These are phyloP conservation scores for Malus sieversii DNA, from an alignment of 306 rosid species.

Conservation along the genomic window DNA sequence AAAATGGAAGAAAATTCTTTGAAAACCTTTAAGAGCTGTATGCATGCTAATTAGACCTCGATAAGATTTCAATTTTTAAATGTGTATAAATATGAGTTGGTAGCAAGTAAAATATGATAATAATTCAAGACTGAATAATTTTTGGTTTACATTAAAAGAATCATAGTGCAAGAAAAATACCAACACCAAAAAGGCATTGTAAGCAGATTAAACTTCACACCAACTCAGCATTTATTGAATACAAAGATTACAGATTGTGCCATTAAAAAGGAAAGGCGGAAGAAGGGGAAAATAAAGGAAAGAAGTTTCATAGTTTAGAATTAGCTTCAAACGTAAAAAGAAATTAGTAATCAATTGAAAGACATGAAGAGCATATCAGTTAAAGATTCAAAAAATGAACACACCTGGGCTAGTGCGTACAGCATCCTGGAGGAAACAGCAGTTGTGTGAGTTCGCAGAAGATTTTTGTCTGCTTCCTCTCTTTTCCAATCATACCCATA, in stretches of 20 bases:
- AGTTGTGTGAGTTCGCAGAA: constrained; percentile 87
- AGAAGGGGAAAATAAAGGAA: background rate
- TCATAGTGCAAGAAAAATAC: background rate
- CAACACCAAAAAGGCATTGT: background rate
- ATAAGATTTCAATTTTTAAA: background rate
- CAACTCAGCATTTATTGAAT: background rate
- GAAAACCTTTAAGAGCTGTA: background rate
- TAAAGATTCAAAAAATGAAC: background rate
- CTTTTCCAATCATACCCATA: constrained; percentile 85
- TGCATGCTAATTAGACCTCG: background rate
- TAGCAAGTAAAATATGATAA: background rate
- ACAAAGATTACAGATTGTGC: background rate
- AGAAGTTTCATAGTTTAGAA: background rate
- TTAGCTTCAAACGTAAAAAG: background rate
- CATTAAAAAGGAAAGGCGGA: background rate
- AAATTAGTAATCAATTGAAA: background rate
- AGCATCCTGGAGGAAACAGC: constrained; percentile 96
- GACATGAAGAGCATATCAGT: background rate
- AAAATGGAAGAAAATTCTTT: background rate
- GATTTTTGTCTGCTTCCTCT: constrained; percentile 87
- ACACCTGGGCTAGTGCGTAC: constrained; percentile 71
- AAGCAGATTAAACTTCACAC: background rate
- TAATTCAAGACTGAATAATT: background rate
- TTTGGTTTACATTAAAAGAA: background rate
- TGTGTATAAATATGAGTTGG: background rate